phyloP scores from a whole-genome alignment of 2,329 filamentous ascomycete species.

The Colletotrichum navitas region DNA sequence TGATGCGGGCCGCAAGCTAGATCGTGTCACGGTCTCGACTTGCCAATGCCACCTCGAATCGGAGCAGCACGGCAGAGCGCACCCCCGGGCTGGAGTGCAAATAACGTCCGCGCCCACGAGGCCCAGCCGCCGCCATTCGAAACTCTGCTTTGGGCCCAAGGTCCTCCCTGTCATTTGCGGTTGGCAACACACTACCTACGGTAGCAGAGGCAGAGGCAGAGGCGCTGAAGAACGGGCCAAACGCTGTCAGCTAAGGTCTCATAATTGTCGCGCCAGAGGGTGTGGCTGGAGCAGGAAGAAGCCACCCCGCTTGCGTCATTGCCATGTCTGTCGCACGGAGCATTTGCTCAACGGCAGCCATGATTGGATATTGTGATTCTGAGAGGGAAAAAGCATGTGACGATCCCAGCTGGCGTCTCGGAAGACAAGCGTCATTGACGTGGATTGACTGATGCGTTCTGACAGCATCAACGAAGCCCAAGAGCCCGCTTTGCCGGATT shows the following conservation, averaged over 20 bases:
- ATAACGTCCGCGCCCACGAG: constrained; percentile 10
- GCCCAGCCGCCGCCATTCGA: constrained; percentile 29
- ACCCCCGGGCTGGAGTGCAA: background rate
- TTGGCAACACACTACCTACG: background rate
- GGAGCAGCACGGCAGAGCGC: background rate
- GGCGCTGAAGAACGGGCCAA: constrained; percentile 32
- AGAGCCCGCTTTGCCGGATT: background rate
- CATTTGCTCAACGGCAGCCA: constrained; percentile 24
- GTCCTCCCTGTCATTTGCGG: constrained; percentile 20
- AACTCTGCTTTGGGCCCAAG: constrained; percentile 11
- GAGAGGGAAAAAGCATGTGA: constrained; percentile 37
- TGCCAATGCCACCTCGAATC: background rate
- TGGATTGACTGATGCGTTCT: constrained; percentile 4
- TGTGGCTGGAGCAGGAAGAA: constrained; percentile 21
- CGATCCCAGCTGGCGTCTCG: constrained; percentile 22
- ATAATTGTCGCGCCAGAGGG: constrained; percentile 24
- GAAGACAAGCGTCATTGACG: constrained; percentile 29
- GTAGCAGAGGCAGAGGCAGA: background rate
- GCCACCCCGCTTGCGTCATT: constrained; percentile 41
- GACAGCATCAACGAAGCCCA: background rate
- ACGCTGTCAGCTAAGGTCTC: constrained; percentile 22
- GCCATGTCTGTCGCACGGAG: constrained; percentile 26
- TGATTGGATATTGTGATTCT: constrained; percentile 17
- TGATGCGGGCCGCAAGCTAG: background rate
- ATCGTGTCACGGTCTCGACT: background rate